phyloP scores from a whole-genome alignment of 108 stramenopile species.

The Cylindrotheca closterium region DNA sequence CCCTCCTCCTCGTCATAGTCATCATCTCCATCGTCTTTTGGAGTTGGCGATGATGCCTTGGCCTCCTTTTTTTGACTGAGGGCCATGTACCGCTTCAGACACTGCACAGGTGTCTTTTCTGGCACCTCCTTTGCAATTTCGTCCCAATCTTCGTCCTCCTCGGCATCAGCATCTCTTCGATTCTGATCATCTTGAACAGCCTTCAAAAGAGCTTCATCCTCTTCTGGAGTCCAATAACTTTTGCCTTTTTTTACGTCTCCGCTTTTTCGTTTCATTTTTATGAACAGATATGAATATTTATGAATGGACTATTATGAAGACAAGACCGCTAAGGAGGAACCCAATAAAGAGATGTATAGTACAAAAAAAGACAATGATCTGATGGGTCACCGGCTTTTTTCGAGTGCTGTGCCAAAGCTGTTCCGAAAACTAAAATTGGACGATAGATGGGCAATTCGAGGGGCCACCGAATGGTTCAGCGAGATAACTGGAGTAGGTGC shows the following conservation, averaged over 20 bases:
- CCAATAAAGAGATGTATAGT: no score
- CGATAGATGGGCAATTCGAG: no score
- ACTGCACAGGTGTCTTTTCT: slow-evolving; percentile 72
- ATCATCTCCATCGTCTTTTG: slow-evolving; percentile 7
- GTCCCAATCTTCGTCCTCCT: slow-evolving; percentile 62
- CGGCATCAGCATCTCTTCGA: slow-evolving; percentile 37
- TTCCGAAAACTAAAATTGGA: no score
- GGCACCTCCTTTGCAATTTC: slow-evolving; percentile 58
- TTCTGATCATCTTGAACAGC: slow-evolving; percentile 81
- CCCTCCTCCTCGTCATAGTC: slow-evolving; percentile 26
- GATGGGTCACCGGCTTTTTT: no score
- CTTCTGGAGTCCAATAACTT: slow-evolving; percentile 68
- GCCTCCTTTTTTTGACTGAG: background rate
- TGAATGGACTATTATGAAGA: no score
- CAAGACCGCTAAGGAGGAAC: no score
- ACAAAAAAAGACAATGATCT: no score
- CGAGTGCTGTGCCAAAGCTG: no score
- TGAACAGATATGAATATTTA: background rate
- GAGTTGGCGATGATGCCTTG: slow-evolving; percentile 9
- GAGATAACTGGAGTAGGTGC: no score
- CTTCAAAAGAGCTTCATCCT: slow-evolving; percentile 80
- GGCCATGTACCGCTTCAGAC: slow-evolving; percentile 31
- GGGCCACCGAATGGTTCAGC: no score
- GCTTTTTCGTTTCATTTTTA: slow-evolving; percentile 28
- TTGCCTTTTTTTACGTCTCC: slow-evolving; percentile 29